These are phyloP conservation scores for Boletus huronensis DNA, from an alignment of 768 basidiomycete genomes.

Conservation along the genomic window DNA sequence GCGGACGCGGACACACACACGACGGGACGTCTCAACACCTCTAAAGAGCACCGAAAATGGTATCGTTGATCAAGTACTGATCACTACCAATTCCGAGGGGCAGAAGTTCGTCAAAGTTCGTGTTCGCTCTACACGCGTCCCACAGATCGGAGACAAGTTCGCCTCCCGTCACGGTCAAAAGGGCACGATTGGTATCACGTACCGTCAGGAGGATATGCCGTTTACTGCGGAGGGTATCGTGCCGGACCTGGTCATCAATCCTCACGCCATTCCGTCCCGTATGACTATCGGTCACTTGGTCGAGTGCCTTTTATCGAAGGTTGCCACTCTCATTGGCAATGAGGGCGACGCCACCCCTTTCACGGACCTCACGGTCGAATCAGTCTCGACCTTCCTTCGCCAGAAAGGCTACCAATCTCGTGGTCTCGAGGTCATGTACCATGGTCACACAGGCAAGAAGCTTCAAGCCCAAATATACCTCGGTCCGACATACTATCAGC, in stretches of 20 bases:
- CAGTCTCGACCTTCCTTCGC: slow-evolving; percentile 88
- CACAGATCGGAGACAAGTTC: slow-evolving; percentile 99
- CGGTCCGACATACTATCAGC: slow-evolving; percentile 98
- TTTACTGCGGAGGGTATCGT: slow-evolving; percentile 97
- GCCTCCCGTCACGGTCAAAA: slow-evolving; percentile 99
- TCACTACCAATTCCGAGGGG: slow-evolving; percentile 94
- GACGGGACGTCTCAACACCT: slow-evolving; percentile 95
- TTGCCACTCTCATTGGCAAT: slow-evolving; percentile 92
- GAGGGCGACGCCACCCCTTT: slow-evolving; percentile 99
- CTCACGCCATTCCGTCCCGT: slow-evolving; percentile 98
- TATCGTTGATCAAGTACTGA: slow-evolving; percentile 94
- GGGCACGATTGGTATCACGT: slow-evolving; percentile 99
- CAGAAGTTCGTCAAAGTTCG: slow-evolving; percentile 99
- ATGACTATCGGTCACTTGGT: slow-evolving; percentile 99
- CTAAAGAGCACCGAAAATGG: slow-evolving; percentile 98
- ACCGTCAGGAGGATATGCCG: slow-evolving; percentile 99
- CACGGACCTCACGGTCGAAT: slow-evolving; percentile 96
- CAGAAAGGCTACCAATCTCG: slow-evolving; percentile 95
- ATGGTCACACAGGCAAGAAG: slow-evolving; percentile 97
- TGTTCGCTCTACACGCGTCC: slow-evolving; percentile 91
- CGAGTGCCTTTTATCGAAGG: slow-evolving; percentile 94
- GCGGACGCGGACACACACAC: slow-evolving; percentile 87
- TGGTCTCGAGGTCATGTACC: slow-evolving; percentile 97
- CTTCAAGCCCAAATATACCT: slow-evolving; percentile 98
- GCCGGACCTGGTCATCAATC: slow-evolving; percentile 97